Base-by-base conservation (phyloP, 805 yeast species). In the Saturnispora saitoi region DNA sequence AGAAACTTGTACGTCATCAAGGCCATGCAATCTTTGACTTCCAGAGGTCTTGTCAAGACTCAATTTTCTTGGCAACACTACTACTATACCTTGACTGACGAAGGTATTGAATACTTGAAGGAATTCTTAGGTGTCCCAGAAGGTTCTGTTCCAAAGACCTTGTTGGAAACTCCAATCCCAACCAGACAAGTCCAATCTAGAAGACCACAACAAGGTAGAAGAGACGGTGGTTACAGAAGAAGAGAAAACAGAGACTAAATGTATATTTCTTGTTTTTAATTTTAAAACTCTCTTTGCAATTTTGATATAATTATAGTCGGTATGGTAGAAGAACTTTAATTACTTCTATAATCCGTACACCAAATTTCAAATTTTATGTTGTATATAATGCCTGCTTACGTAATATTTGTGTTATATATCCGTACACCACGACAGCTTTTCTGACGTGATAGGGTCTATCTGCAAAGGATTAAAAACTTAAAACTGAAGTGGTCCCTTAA, bases 51-150 rank as follows among this genome's bases (percentile, higher is more conserved):
- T 84, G 98, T 93, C 76, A 89, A 91, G 87, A 93, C 99, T 67
- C 98, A 89, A 79, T 93, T 91, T 85, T 91, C 98, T 70, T 93
- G 99, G 99, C 97, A 90, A 83, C 88, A 88, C 83, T 93, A 93
- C 81, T 93, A 93, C 95, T 93, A 93, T 95, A 88, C 99, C 81
- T 86, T 93, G 72, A 93, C 98, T 72, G 98, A 93, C 72, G 96
- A 87, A 77, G 99, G 99, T 84, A 91, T 93, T 61, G 96, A 89
- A 71, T 93, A 79, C 86, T 85, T 93, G 71, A 86, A 97, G 80
- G 89, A 87, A 72, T 93, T 89, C 87, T 85, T 93, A 75, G 89
- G 90, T 84, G 82, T 93, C 68, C 99, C 99, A 78, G 95, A 86
- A 76, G 95, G 89, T 77, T 85, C 93, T 73, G 91, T 89, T 75